phyloP scores from a whole-genome alignment of 257 asterid species.

The Cinchona pubescens region DNA sequence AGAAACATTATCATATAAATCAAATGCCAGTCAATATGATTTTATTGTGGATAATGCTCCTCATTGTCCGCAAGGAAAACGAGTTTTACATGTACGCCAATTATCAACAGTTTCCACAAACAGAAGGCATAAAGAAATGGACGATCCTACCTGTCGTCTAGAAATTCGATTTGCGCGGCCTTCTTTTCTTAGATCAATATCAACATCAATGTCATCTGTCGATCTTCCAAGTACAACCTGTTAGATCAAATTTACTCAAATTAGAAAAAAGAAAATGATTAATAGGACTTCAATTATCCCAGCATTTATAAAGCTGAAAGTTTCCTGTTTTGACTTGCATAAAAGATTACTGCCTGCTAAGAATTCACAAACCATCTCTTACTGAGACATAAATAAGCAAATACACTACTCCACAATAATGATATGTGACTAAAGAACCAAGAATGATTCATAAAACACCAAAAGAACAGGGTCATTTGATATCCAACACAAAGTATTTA shows the following conservation, averaged over 20 bases:
- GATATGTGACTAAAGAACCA: no score
- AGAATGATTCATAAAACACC: neutral
- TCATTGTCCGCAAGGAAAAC: neutral
- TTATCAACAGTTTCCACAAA: neutral
- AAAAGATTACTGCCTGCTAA: neutral
- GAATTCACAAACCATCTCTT: neutral
- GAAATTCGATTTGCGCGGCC: conserved; percentile 95
- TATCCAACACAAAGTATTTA: neutral
- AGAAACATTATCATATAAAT: neutral
- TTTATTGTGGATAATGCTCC: neutral
- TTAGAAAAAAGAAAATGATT: conserved; percentile 5
- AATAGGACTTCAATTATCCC: neutral
- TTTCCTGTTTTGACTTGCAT: neutral
- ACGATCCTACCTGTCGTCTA: conserved; percentile 74
- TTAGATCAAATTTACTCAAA: conserved; percentile 16
- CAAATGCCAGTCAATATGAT: neutral
- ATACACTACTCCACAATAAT: neutral
- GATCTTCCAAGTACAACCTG: conserved; percentile 96
- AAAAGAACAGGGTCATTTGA: conserved; percentile 2
- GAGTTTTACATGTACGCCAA: neutral
- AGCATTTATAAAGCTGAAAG: neutral
- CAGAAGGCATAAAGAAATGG: neutral
- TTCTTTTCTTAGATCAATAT: conserved; percentile 87
- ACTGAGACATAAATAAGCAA: neutral
- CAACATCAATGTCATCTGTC: conserved; percentile 80